Conservation (phyloP, 2,329 filamentous ascomycete genomes). For the Metarhizium album region DNA sequence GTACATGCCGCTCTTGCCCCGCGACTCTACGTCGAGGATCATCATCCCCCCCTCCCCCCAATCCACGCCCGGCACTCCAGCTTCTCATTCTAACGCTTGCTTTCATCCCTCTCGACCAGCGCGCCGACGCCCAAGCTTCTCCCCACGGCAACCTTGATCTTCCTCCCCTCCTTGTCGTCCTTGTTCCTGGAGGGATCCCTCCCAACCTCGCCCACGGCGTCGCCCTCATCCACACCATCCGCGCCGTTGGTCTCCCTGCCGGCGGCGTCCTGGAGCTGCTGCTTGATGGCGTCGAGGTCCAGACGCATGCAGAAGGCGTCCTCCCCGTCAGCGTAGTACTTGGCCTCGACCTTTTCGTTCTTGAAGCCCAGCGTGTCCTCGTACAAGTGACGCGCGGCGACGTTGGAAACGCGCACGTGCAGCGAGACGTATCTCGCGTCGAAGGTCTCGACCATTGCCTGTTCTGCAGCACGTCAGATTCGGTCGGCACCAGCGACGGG, state of each 20-base stretch:
- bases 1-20: too few species aligned
- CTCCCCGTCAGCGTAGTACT: slow-evolving; percentile 97
- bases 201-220: slow-evolving; percentile 58
- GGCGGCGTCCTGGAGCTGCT: slow-evolving; percentile 24
- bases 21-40: too few species aligned
- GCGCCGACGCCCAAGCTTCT: slow-evolving; percentile 68
- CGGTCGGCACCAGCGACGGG: too few species aligned
- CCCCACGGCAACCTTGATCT: slow-evolving; percentile 79
- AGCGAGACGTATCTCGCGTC: slow-evolving; percentile 86
- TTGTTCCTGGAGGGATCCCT: slow-evolving; percentile 27
- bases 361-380: slow-evolving; percentile 83
- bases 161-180: slow-evolving; percentile 39
- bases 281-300: slow-evolving; percentile 56
- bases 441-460: slow-evolving; percentile 95
- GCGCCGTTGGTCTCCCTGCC: slow-evolving; percentile 29
- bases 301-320: slow-evolving; percentile 92
- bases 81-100: slow-evolving; percentile 14
- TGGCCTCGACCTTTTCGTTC: slow-evolving; percentile 73
- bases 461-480: slow-evolving; percentile 41
- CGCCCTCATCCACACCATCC: slow-evolving; percentile 49
- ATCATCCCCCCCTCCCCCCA: not conserved
- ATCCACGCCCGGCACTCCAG: not conserved
- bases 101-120: slow-evolving; percentile 62
- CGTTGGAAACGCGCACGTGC: slow-evolving; percentile 91
- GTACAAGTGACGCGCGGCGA: slow-evolving; percentile 84